A percentile compares a stretch with the other conserved stretches of the same genome.
phyloP scores from a whole-genome alignment of 345 rosid genomes.

The Bruguiera gymnorhiza region DNA sequence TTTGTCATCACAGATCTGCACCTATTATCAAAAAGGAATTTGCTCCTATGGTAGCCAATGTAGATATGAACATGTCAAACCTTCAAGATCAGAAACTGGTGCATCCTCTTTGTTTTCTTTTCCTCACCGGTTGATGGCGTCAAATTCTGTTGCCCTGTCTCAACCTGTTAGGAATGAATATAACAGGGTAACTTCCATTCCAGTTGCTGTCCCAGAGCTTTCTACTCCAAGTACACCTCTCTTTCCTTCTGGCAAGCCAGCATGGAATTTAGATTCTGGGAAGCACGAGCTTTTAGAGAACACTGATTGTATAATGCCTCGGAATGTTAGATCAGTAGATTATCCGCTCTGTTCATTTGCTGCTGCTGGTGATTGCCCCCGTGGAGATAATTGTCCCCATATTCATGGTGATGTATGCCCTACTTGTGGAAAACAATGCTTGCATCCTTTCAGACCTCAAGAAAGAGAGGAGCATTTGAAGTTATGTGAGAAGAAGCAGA shows the following conservation, averaged over 20 bases:
- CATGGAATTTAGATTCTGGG: conserved; percentile 41
- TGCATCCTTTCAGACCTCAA: conserved; percentile 80
- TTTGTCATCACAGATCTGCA: conserved; percentile 60
- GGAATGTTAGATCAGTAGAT: conserved; percentile 48
- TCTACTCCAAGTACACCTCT: conserved; percentile 36
- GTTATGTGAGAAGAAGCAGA: conserved; percentile 72
- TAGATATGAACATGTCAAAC: conserved; percentile 70
- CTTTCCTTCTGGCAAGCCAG: conserved; percentile 29
- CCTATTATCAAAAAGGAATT: conserved; percentile 82
- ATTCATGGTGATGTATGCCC: conserved; percentile 86
- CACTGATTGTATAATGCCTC: conserved; percentile 33
- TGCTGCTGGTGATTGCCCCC: conserved; percentile 80
- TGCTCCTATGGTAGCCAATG: conserved; percentile 84
- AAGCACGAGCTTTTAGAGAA: conserved; percentile 29
- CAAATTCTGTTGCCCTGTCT: conserved; percentile 28
- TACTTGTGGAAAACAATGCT: conserved; percentile 76
- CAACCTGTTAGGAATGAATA: conserved; percentile 26
- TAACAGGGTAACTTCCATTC: conserved; percentile 20
- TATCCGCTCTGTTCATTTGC: conserved; percentile 78
- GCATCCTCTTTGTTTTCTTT: conserved; percentile 56
- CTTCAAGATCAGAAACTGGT: conserved; percentile 39
- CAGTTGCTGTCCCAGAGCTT: conserved; percentile 32
- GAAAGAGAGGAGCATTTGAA: conserved; percentile 75
- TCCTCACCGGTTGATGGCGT: conserved; percentile 26
- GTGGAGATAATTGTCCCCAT: conserved; percentile 76